Base-by-base conservation (phyloP, 441 rosid species). In the Rhodomyrtus psidioides region DNA sequence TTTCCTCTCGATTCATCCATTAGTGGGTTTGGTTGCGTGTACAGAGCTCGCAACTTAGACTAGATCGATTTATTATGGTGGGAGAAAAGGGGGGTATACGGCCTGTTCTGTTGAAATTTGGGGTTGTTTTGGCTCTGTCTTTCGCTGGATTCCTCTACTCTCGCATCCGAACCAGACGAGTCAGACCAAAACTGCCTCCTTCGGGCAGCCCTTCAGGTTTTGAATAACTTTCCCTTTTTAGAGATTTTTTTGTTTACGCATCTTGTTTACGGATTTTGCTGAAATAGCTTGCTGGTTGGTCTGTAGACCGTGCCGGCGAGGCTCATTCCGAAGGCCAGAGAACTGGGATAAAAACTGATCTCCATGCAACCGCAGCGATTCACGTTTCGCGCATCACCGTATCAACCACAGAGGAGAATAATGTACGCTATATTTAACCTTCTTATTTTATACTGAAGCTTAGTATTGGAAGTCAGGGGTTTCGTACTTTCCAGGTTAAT, bases 61-160 rank as follows among this genome's bases (percentile, higher is more conserved):
- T 60, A 12, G 62, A 70, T 56, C 44, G 87, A 85, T 54, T 46
- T 21, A 92, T 74, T 89, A 89, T 90, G 91, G 56, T 87, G 26
- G 91, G 88, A 85, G 93, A 91, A 39, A 94, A 92, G 89, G 88
- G 87, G 86, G 94, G 92, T 81, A 54, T 97, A 79, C 94, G 89
- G 85, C 90, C 94, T 34, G n/a, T 93, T 65, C 85, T 94, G 85
- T 74, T 94, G 84, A 91, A 92, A 87, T 26, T 96, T 81, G 98
- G 98, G 83, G 91, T 93, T 56, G 99, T 93, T 60, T 55, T 97
- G 7, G 92, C 94, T 46, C 86, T 97, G 59, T 95, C 98, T 82
- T 86, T 94, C 44, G 98, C 96, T 34, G 98, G 96, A 53, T 90
- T 96, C 85, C 84, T 96, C 86, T 92, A 84, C 90, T 90, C 95